Evolutionary conservation across 495 filamentous ascomycete genomes (phyloP).

Genomic region (Aspergillus incahuasiensis): DNA sequence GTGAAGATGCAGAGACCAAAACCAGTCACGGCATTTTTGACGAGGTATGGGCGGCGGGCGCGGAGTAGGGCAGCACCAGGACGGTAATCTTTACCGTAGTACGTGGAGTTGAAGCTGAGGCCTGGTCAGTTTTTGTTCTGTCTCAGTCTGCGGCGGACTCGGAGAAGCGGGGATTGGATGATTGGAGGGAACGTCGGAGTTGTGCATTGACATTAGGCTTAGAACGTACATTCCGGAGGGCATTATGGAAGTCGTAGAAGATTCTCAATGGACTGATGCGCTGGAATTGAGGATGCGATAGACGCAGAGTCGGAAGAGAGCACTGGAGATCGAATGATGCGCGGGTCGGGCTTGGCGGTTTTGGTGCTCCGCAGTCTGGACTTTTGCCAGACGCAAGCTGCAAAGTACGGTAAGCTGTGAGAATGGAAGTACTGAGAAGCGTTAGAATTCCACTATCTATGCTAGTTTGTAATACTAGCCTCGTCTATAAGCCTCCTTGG

Average conservation of each 20-base stretch:
- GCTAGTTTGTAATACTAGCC: background rate
- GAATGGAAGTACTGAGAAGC: too few species aligned
- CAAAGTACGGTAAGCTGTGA: background rate
- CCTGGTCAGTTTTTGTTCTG: background rate
- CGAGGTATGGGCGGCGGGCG: conserved; percentile 82
- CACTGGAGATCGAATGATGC: background rate
- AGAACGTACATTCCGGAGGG: conserved; percentile 41
- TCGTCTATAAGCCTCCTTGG: too few species aligned
- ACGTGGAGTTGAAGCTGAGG: conserved; percentile 69
- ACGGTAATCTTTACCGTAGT: conserved; percentile 81
- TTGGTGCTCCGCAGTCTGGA: background rate
- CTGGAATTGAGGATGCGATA: background rate
- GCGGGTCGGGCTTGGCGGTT: background rate
- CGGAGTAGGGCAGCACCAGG: conserved; percentile 81
- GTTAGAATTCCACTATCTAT: too few species aligned
- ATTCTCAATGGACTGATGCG: background rate
- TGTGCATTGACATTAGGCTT: background rate
- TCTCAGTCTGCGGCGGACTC: background rate
- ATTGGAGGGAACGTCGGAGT: background rate
- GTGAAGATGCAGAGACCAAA: conserved; percentile 62
- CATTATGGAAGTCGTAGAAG: conserved; percentile 22
- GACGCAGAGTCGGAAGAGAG: background rate
- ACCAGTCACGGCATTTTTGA: conserved; percentile 82
- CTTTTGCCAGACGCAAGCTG: background rate
- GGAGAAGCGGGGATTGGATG: background rate